A percentile compares a stretch with the other conserved stretches of the same genome.
Evolutionary conservation across 306 rosid genomes (phyloP).

Genomic region (Acmispon strigosus): DNA sequence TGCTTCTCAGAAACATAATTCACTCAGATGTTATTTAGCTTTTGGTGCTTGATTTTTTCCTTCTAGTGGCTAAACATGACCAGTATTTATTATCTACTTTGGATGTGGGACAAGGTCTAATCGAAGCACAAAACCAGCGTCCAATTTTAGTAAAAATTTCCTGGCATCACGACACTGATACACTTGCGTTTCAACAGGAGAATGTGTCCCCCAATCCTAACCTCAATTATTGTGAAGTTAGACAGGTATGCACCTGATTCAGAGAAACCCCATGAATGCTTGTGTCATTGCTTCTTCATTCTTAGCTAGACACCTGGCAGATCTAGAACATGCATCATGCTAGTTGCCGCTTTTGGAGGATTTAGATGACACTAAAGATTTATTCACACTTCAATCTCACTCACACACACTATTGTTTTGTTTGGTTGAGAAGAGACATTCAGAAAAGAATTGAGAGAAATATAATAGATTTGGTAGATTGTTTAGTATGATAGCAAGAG

Average conservation of each 20-base stretch:
- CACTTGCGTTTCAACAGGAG: conserved; percentile 13
- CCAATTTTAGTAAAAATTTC: conserved; percentile 1
- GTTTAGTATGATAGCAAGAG: no score
- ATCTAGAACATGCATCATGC: no score
- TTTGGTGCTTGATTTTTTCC: conserved; percentile 6
- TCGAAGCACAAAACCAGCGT: background rate
- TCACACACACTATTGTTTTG: no score
- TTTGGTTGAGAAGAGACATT: no score
- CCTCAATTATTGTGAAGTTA: conserved; percentile 26
- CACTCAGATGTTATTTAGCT: background rate
- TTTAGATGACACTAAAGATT: no score
- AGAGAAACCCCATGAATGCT: conserved; percentile 20
- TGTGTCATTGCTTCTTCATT: conserved; percentile 42
- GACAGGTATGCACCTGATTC: conserved; percentile 27
- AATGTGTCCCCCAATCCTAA: conserved; percentile 4
- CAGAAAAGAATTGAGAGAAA: no score
- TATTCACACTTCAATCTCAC: no score
- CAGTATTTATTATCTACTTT: background rate
- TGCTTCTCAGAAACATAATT: conserved; percentile 1
- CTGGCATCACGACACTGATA: background rate
- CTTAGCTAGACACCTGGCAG: conserved; percentile 41
- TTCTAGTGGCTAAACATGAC: conserved; percentile 2
- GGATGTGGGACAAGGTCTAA: background rate
- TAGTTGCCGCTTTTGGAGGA: no score
- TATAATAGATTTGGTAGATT: no score